Evolutionary conservation across 805 yeast genomes (phyloP).

Genomic region (Hanseniaspora singularis): DNA sequence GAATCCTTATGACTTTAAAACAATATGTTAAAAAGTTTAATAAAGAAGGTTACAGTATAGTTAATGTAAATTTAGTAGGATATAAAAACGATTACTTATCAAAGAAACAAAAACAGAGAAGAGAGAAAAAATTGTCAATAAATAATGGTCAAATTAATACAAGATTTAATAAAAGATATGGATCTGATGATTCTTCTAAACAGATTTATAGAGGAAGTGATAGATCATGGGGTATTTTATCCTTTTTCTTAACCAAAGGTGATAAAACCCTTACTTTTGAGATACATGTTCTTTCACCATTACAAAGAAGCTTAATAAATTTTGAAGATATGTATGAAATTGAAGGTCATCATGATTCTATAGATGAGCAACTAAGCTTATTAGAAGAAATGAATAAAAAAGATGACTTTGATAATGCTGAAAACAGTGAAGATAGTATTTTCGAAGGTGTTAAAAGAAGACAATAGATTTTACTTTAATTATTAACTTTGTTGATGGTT

Average conservation of each 20-base stretch:
- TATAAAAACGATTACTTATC: conserved; percentile 9
- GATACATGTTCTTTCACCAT: conserved; percentile 11
- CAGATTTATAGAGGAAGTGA: conserved; percentile 4
- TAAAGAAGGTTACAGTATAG: background rate
- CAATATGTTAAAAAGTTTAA: background rate
- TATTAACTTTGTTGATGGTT: too few relatives aligned
- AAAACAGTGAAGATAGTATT: conserved; percentile 3
- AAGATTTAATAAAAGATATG: conserved; percentile 1
- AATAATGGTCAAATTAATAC: background rate
- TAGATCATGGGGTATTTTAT: conserved; percentile 12
- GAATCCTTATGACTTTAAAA: background rate
- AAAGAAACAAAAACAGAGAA: conserved; percentile 2
- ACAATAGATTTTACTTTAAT: too few relatives aligned
- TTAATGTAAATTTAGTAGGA: background rate
- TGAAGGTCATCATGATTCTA: background rate
- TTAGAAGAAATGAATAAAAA: background rate
- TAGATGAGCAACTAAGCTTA: too few relatives aligned
- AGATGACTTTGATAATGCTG: background rate
- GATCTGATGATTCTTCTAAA: background rate
- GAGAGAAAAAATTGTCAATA: background rate
- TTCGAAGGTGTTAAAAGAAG: conserved; percentile 3
- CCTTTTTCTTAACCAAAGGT: background rate
- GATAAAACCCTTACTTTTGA: background rate
- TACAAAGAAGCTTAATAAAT: conserved; percentile 6
- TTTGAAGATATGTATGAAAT: conserved; percentile 12